phyloP scores from a whole-genome alignment of 176 grass and related monocot species.

The Hordeum marinum region DNA sequence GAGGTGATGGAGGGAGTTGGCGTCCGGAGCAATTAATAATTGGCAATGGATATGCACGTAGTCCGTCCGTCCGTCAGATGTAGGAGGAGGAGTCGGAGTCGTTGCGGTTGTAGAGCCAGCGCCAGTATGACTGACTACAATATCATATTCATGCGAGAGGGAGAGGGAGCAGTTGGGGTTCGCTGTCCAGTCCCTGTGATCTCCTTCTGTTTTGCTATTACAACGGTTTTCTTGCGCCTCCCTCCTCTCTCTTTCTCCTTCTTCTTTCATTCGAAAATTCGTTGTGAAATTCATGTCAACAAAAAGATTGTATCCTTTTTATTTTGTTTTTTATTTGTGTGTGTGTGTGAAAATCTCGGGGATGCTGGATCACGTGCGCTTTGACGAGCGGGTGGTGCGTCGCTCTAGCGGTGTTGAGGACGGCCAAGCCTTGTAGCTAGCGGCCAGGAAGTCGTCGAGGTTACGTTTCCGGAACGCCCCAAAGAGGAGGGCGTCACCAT shows the following conservation, averaged over 20 bases:
- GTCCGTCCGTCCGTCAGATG: too few species aligned
- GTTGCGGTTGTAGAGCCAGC: too few species aligned
- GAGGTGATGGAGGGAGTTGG: constrained; percentile 20
- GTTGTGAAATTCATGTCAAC: not conserved
- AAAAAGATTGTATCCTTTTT: too few species aligned
- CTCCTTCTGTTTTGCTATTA: not conserved
- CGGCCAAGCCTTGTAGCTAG: not conserved
- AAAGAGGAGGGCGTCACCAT: too few species aligned
- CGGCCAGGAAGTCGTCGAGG: not conserved
- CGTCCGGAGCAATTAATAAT: constrained; percentile 42
- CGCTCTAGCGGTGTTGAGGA: too few species aligned
- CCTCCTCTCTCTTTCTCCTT: too few species aligned
- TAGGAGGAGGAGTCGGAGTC: too few species aligned
- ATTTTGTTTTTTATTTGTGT: too few species aligned
- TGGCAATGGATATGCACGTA: constrained; percentile 52
- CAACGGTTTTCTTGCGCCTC: constrained; percentile 19
- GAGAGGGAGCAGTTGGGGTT: not conserved
- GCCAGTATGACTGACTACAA: too few species aligned
- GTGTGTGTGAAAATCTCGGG: too few species aligned
- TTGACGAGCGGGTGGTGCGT: too few species aligned
- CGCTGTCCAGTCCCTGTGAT: not conserved
- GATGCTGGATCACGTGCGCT: too few species aligned
- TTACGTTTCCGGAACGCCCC: not conserved
- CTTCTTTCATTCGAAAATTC: not conserved
- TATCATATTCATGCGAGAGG: constrained; percentile 2